phyloP scores from a whole-genome alignment of 495 filamentous ascomycete genomes.

The Hypomontagnella submonticulosa region DNA sequence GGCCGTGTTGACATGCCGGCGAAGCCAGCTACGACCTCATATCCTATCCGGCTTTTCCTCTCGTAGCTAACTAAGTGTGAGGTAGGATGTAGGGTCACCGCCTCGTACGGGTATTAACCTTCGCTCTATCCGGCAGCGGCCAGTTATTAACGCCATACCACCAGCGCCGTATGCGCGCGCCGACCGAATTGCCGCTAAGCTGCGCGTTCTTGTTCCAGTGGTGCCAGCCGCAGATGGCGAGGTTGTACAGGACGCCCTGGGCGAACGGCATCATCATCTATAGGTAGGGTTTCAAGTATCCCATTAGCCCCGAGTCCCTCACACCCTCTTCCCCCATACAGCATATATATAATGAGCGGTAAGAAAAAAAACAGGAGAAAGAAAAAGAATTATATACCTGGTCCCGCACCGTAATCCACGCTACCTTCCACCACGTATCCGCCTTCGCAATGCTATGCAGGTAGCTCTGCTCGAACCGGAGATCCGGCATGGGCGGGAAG shows the following conservation, averaged over 20 bases:
- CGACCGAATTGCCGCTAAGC: conserved; percentile 74
- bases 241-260: conserved; percentile 85
- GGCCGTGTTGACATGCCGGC: no score
- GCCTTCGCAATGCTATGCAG: conserved; percentile 82
- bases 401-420: conserved; percentile 86
- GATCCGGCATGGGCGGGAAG: conserved; percentile 88
- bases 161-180: conserved; percentile 80
- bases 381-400: conserved; percentile 66
- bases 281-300: no score
- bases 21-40: no score
- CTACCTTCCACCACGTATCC: conserved; percentile 78
- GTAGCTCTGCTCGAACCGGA: conserved; percentile 98
- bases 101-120: neutral
- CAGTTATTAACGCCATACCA: conserved; percentile 94
- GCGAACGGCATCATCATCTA: conserved; percentile 84
- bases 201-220: conserved; percentile 80
- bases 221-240: conserved; percentile 82
- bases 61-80: no score
- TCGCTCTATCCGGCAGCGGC: conserved; percentile 56
- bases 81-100: no score
- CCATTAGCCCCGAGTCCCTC: neutral
- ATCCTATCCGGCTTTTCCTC: no score
- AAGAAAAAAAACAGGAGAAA: no score
- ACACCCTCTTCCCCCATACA: neutral
- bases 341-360: no score